Evolutionary conservation across 2,329 filamentous ascomycete species (phyloP).

Genomic region (Trichoderma brevicompactum): DNA sequence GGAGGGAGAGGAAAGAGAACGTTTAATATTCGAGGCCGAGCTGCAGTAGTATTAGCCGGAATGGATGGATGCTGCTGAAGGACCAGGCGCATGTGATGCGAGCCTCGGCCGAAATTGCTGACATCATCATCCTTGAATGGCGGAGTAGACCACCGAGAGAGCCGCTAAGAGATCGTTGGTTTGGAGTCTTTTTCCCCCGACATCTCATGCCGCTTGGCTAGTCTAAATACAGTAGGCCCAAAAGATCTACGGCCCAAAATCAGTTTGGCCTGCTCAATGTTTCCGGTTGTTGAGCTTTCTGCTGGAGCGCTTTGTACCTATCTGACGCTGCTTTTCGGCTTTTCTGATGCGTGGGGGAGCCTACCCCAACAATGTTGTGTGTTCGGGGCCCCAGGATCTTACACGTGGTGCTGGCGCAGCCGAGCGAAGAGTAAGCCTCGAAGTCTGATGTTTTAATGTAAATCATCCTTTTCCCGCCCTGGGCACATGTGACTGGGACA

Average conservation of each 20-base stretch:
- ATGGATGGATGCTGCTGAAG: conserved; percentile 15
- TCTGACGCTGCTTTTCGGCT: not conserved
- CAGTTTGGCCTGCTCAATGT: not conserved
- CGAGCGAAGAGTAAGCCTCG: not conserved
- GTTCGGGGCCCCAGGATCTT: conserved; percentile 6
- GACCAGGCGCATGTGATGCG: conserved; percentile 39
- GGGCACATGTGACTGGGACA: too few relatives aligned
- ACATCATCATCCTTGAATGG: conserved; percentile 24
- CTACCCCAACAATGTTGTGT: too few relatives aligned
- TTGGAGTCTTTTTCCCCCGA: not conserved
- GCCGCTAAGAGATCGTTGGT: not conserved
- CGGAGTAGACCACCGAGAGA: not conserved
- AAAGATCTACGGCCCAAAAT: not conserved
- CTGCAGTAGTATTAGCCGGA: conserved; percentile 16
- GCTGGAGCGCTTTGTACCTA: not conserved
- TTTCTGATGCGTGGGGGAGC: conserved; percentile 1
- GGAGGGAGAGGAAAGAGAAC: not conserved
- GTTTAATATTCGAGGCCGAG: conserved; percentile 9
- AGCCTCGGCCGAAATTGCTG: conserved; percentile 39
- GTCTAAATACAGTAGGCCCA: not conserved
- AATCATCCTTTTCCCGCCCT: too few relatives aligned
- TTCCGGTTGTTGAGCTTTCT: not conserved
- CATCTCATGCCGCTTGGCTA: not conserved
- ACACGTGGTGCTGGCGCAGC: conserved; percentile 4
- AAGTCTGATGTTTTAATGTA: too few relatives aligned